Base-by-base conservation (phyloP, 208 protist genomes). In the Novymonas esmeraldas region DNA sequence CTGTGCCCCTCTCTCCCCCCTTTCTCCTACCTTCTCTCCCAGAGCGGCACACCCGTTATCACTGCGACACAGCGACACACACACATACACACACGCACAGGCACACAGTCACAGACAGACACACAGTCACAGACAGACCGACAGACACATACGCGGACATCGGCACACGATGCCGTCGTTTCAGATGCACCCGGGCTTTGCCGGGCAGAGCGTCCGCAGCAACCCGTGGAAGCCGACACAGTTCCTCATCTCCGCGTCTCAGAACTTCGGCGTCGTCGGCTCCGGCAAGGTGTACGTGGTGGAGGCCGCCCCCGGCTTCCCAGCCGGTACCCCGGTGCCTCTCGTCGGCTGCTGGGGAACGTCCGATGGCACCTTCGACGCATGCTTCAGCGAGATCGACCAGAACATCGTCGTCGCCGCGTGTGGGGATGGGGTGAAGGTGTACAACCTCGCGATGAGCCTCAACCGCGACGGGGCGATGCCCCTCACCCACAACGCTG, bases 271-370 rank as follows among this genome's bases (percentile, higher is more conserved):
- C 29, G 81, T 97, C 34, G 81, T 83, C 13, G 92, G 92, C 38
- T 84, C 76, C 9, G 92, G 92, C 36, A 97, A 97, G 80, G 86
- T 95, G 11, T 97, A 97, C 64, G 72, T 97, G 48, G 81, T 97
- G 26, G 82, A 97, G 65, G 75, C 87, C 14, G 42, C 82, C 3
- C 70, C 76, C 0, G 84, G 78, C 10, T 82, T 92, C 50, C 69
- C 68, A 45, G 72, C 73, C 20, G 81, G 76, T 38, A 70, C 80
- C 16, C 78, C 81, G 28, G 84, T 95, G 24, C 69, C 72, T 3
- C 78, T 93, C 31, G 14, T 94, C 3, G 88, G 75, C 24, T 95
- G 89, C 74, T 94, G 82, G 85, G 92, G 89, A 48, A 97, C 89
- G 11, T 55, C 78, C 55, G 92, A 97, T 60, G 80, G 88, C 33